Evolutionary conservation across 257 asterid species (phyloP).

Genomic region (Solanum sitiens): DNA sequence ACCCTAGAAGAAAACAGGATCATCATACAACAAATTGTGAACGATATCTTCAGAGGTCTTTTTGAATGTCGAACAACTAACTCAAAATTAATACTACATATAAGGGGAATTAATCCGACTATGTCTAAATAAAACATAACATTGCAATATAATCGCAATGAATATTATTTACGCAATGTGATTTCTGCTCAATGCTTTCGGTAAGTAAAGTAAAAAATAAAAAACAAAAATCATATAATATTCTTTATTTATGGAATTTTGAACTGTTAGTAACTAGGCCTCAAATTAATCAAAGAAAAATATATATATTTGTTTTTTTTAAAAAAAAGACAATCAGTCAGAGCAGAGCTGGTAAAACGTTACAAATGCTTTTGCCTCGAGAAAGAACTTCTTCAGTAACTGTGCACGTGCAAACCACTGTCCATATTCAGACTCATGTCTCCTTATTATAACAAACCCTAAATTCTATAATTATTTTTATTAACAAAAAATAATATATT

Average conservation of each 20-base stretch:
- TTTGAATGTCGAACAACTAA: not conserved
- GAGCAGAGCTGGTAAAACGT: not conserved
- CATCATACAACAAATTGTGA: fast-evolving
- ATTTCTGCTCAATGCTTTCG: too few relatives aligned
- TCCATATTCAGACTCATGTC: constrained; percentile 2
- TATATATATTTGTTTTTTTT: too few relatives aligned
- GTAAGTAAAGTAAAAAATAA: not conserved
- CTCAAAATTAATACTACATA: not conserved
- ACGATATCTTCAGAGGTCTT: too few relatives aligned
- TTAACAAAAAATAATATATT: not conserved
- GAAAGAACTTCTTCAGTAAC: constrained; percentile 10
- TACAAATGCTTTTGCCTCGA: constrained; percentile 23
- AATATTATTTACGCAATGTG: too few relatives aligned
- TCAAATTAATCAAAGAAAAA: not conserved
- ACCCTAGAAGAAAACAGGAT: fast-evolving
- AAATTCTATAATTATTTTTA: too few relatives aligned
- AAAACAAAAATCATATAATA: not conserved
- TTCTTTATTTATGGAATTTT: not conserved
- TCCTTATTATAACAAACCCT: not conserved
- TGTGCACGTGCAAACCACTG: constrained; percentile 19
- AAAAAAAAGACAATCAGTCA: not conserved
- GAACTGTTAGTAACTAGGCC: not conserved
- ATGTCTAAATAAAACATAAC: too few relatives aligned
- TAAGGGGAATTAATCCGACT: too few relatives aligned
- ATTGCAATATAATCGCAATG: too few relatives aligned